Conservation (phyloP, 129 eudicot species). For the Oenanthe sinensis region DNA sequence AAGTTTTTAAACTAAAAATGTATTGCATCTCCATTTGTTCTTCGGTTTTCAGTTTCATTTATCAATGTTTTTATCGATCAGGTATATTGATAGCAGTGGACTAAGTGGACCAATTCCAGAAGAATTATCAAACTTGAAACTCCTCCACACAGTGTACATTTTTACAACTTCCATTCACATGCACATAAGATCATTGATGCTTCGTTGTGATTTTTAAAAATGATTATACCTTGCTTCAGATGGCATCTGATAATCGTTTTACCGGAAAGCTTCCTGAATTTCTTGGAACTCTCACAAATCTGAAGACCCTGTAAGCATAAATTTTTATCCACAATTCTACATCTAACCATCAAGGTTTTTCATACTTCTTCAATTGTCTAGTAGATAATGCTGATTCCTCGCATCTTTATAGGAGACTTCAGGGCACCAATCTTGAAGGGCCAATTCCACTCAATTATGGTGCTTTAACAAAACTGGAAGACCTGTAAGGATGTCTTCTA, state of each 20-base stretch:
- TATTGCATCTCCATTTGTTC: not conserved
- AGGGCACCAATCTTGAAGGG: slow-evolving; percentile 65
- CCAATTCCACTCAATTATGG: slow-evolving; percentile 60
- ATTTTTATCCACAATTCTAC: not conserved
- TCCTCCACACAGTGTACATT: slow-evolving; percentile 48
- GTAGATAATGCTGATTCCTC: not conserved
- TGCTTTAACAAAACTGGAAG: slow-evolving; percentile 55
- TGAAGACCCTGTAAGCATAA: slow-evolving; percentile 44
- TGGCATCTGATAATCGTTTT: slow-evolving; percentile 67
- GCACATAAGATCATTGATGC: not conserved
- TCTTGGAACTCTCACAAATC: slow-evolving; percentile 44
- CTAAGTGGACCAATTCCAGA: slow-evolving; percentile 60
- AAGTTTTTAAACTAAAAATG: slow-evolving; percentile 16
- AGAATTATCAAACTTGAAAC: slow-evolving; percentile 54
- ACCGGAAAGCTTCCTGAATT: slow-evolving; percentile 66
- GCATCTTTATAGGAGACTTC: slow-evolving; percentile 45
- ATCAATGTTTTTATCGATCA: slow-evolving; percentile 3
- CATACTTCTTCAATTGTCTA: slow-evolving; percentile 4
- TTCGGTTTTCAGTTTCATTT: not conserved
- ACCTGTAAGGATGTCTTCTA: slow-evolving; percentile 41
- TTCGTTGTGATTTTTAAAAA: not conserved
- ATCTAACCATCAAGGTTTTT: not conserved
- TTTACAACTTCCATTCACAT: slow-evolving; percentile 5
- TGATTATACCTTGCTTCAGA: slow-evolving; percentile 20
- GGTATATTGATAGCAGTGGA: slow-evolving; percentile 77